Base-by-base conservation (phyloP, 371 early-diverging fungal genomes). In the Lichtheimia ramosa region DNA sequence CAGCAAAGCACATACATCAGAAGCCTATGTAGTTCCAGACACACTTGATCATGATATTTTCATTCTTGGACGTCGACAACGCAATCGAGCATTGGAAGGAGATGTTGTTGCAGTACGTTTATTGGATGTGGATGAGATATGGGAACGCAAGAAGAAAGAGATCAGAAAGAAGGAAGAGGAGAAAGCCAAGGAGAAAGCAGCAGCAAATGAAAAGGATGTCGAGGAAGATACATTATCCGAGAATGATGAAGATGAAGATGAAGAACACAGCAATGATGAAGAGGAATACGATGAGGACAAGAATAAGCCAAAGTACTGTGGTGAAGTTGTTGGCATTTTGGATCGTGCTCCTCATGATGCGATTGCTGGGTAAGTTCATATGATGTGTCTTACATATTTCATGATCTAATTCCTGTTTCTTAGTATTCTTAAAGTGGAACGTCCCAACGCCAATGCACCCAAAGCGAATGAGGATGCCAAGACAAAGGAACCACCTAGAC, bases 51-150 rank as follows among this genome's bases (percentile, higher is more conserved):
- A 54, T 12, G 85, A 89, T 58, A 77, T 89, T 10, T 84, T 80
- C 62, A 83, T 92, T 13, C 74, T 68, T 50, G 87, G 88, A 14
- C 65, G 73, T 16, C 59, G 51, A 10, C 62, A 73, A 40, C 86
- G 91, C 43, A 93, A 93, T 66, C 85, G 94, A n/a, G 91, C 92
- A 1, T 65, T 92, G 15, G 86, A 90, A 6, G 90, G 90, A 12
- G 94, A 93, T 51, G 54, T 77, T 0, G 94, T 93, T 5, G 81
- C 82, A 12, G 72, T 93, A 3, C 61, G 70, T 54, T 56, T 90
- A 5, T 54, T 89, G 15, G 76, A 78, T 42, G 77, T 81, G 0
- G 79, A 72, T 1, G 81, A 75, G 39, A 62, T 83, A 6, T 66
- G 71, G 67, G 40, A 54, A 0, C 43, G 55, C 18, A 69, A 71